phyloP scores from a whole-genome alignment of 78 protist genomes.

The Emiliania huxleyi region DNA sequence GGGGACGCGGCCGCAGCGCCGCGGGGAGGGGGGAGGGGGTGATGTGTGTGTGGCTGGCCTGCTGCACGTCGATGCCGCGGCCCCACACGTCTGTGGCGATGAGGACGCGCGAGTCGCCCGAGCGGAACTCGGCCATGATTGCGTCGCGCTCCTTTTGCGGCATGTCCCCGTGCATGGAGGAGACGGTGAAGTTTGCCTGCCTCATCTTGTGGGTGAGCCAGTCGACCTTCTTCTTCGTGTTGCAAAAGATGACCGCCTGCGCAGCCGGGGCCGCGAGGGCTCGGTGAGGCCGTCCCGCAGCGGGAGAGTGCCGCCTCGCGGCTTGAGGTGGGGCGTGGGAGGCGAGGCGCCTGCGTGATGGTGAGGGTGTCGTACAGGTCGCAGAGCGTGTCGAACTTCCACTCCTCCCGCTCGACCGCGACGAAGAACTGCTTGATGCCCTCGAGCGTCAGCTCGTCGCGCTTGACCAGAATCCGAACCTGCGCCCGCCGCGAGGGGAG shows the following conservation, averaged over 20 bases:
- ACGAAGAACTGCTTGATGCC: slow-evolving; percentile 73
- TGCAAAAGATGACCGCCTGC: slow-evolving; percentile 94
- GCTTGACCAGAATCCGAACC: slow-evolving; percentile 95
- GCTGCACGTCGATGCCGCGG: slow-evolving; percentile 89
- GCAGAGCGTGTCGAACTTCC: slow-evolving; percentile 99
- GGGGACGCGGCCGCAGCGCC: too few species aligned
- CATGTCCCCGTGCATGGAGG: slow-evolving; percentile 95
- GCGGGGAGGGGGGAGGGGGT: too few species aligned
- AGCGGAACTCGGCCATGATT: slow-evolving; percentile 84
- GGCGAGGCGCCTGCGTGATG: slow-evolving; percentile 81
- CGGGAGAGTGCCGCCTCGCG: background rate
- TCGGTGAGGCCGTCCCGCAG: background rate
- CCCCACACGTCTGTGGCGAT: slow-evolving; percentile 94
- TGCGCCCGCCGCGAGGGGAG: too few species aligned
- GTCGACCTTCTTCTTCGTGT: slow-evolving; percentile 89
- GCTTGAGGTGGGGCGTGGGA: background rate
- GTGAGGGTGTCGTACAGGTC: slow-evolving; percentile 96
- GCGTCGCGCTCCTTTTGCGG: slow-evolving; percentile 86
- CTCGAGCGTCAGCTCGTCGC: slow-evolving; percentile 96
- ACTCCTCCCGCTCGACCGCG: slow-evolving; percentile 89
- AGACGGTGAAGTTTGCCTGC: slow-evolving; percentile 87
- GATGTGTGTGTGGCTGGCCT: background rate
- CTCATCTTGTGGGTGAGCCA: slow-evolving; percentile 86
- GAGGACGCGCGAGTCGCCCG: slow-evolving; percentile 86
- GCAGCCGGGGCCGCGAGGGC: too few species aligned